Evolutionary conservation across 2,329 filamentous ascomycete genomes (phyloP).

Genomic region (Sporothrix protearum): DNA sequence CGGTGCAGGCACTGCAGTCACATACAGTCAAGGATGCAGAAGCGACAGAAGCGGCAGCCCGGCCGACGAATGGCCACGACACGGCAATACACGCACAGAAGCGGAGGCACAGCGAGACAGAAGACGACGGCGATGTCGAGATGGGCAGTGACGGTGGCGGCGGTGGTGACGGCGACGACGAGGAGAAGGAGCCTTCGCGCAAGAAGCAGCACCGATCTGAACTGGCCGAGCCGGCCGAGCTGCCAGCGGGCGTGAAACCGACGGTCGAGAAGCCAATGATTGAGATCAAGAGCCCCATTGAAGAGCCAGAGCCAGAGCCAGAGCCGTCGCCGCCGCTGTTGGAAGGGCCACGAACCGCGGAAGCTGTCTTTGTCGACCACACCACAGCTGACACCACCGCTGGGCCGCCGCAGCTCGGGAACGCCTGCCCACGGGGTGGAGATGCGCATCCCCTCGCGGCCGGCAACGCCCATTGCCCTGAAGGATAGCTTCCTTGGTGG

Average conservation of each 20-base stretch:
- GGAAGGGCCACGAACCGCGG: slow-evolving; percentile 3
- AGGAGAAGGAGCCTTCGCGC: slow-evolving; percentile 35
- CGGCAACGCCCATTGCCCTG: slow-evolving; percentile 54
- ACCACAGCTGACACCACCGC: slow-evolving; percentile 38
- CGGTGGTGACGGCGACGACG: slow-evolving; percentile 6
- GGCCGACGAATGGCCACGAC: neutral
- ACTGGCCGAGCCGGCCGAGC: slow-evolving; percentile 24
- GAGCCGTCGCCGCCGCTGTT: slow-evolving; percentile 24
- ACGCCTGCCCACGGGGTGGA: slow-evolving; percentile 56
- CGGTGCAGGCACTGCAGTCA: neutral
- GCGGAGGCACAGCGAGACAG: slow-evolving; percentile 32
- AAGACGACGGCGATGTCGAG: slow-evolving; percentile 25
- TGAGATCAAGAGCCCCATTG: neutral
- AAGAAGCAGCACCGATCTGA: slow-evolving; percentile 45
- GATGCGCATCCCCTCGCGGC: slow-evolving; percentile 61
- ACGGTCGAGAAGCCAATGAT: neutral
- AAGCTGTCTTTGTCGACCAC: neutral
- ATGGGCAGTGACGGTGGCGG: slow-evolving; percentile 22
- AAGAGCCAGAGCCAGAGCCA: no score
- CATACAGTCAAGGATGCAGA: neutral
- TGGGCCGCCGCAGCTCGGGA: slow-evolving; percentile 48
- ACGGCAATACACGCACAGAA: slow-evolving; percentile 34
- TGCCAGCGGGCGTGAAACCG: slow-evolving; percentile 30
- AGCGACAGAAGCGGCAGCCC: no score
- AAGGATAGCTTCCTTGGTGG: slow-evolving; percentile 28